Evolutionary conservation across 257 asterid genomes (phyloP).

Genomic region (Petrea volubilis): DNA sequence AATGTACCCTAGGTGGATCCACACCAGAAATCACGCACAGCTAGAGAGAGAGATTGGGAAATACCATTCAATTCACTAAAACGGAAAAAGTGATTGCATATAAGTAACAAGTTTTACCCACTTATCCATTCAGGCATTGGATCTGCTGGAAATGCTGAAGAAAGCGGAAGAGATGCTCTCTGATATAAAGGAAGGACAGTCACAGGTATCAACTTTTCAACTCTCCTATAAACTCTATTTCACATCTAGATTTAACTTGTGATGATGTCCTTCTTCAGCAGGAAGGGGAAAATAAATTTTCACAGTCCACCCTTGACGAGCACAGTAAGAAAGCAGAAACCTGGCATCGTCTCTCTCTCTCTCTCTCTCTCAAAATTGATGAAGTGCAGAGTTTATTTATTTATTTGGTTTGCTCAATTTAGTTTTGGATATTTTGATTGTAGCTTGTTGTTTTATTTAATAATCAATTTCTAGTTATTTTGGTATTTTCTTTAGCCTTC

Average conservation of each 20-base stretch:
- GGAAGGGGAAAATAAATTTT: conserved; percentile 68
- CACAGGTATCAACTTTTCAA: conserved; percentile 55
- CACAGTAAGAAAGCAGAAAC: conserved; percentile 82
- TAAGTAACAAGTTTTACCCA: background rate
- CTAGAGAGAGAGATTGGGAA: too few species aligned
- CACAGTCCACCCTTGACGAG: conserved; percentile 69
- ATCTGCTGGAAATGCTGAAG: conserved; percentile 90
- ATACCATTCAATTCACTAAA: too few species aligned
- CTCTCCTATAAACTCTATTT: background rate
- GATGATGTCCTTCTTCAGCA: conserved; percentile 22
- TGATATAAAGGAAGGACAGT: conserved; percentile 68
- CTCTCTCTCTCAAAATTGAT: too few species aligned
- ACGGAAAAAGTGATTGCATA: too few species aligned
- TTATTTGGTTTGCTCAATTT: too few species aligned
- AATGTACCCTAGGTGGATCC: too few species aligned
- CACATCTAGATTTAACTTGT: conserved; percentile 13
- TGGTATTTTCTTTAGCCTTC: background rate
- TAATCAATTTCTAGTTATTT: background rate
- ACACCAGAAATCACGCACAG: too few species aligned
- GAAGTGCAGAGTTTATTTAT: too few species aligned
- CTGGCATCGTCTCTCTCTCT: conserved; percentile 61
- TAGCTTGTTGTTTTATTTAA: background rate
- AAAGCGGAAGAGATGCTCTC: conserved; percentile 91
- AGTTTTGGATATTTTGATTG: background rate
- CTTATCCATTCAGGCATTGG: conserved; percentile 69